These are phyloP conservation scores for Mycosphaerella sp. DNA, from an alignment of 2,329 filamentous ascomycete species.

Conservation along the genomic window DNA sequence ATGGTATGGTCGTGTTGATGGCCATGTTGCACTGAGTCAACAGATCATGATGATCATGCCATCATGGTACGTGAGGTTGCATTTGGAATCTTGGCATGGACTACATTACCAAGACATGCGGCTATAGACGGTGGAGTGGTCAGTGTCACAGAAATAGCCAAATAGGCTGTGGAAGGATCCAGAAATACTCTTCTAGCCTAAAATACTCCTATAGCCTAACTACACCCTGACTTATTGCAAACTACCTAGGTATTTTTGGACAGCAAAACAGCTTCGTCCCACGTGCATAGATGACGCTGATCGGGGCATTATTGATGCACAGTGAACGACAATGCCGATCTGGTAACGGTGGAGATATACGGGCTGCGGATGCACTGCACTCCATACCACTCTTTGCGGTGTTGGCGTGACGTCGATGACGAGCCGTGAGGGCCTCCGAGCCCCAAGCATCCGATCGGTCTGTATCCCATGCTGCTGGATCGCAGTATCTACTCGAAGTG, in stretches of 20 bases:
- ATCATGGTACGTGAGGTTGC: no score
- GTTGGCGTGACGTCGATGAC: not conserved
- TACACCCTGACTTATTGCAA: not conserved
- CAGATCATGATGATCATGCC: no score
- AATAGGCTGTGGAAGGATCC: no score
- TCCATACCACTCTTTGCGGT: not conserved
- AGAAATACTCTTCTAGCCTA: no score
- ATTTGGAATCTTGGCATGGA: no score
- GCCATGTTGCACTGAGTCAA: no score
- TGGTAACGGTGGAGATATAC: not conserved
- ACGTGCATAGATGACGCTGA: not conserved
- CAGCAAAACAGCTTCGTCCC: not conserved
- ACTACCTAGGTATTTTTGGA: not conserved
- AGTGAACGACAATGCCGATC: not conserved
- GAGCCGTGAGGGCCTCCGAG: not conserved
- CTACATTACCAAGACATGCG: no score
- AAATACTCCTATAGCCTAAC: no score
- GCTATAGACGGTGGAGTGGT: no score
- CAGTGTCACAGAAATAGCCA: no score
- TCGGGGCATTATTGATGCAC: not conserved
- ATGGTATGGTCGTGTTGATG: no score
- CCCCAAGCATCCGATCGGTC: not conserved
- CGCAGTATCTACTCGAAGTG: no score
- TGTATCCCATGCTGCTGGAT: not conserved
- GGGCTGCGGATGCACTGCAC: not conserved